Base-by-base conservation (phyloP, 1,139 yeast species). In the Sugiyamaella grinbergsii region DNA sequence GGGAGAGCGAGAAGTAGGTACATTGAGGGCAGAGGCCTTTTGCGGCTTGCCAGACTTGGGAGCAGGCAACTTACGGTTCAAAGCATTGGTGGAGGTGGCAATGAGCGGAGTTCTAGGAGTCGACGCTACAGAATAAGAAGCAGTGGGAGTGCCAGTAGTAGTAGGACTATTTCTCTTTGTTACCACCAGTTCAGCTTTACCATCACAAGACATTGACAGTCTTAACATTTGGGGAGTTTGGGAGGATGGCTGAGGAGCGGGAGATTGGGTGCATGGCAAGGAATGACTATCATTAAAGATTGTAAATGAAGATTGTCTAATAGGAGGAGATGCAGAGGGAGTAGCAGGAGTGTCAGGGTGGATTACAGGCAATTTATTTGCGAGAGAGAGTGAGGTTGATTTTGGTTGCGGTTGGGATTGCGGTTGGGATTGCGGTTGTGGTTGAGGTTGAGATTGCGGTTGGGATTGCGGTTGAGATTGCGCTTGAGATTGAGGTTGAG, bases 281-380 rank as follows among this genome's bases (percentile, higher is more conserved):
- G n/a, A n/a, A 23, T 29, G 41, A 33, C 45, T 6, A 42, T 40
- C 51, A 11, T 38, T 20, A 23, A 33, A 45, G 22, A 52, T 49
- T 8, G 51, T 24, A 28, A 52, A 50, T 19, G 51, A 47, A 20
- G 49, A 28, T 6, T 56, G 38, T 19, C 32, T 52, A 28, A 38
- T 53, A 41, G 42, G 53, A 36, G 44, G 54, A 26, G 28, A 50
- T 43, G 47, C 51, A 37, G 45, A 38, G 31, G 40, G 49, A 8
- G 46, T 43, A 18, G 36, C 32, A 31, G 42, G 77, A 73, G 77
- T 74, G 28, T 77, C 78, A 56, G 74, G 69, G 26, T 24, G 28
- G 15, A 41, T 41, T 18, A 37, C 37, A 6, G 47, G 47, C 15
- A 43, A 24, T 19, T 18, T 41, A 29, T 41, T 41, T 4, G 24